phyloP scores from a whole-genome alignment of 192 early-diverging fungal genomes.

The Entophlyctis helioformis region DNA sequence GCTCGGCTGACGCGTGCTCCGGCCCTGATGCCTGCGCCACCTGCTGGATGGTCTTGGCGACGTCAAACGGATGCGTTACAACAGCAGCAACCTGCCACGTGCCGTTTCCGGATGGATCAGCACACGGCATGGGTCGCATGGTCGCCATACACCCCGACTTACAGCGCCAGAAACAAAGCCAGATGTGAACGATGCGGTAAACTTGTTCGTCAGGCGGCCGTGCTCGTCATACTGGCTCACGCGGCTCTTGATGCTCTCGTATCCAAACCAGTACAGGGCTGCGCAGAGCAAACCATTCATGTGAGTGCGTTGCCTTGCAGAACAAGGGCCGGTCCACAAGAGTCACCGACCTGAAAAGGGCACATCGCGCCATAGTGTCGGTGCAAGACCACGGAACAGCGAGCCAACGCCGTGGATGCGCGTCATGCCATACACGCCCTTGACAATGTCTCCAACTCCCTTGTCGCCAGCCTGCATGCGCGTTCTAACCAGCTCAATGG shows the following conservation, averaged over 20 bases:
- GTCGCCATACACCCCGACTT: slow-evolving; percentile 58
- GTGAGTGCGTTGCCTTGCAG: no score
- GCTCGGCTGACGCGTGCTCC: no score
- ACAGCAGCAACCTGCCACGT: slow-evolving; percentile 58
- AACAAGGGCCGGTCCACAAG: no score
- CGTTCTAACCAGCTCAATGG: slow-evolving; percentile 83
- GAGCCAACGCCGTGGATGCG: slow-evolving; percentile 40
- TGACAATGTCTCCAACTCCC: slow-evolving; percentile 42
- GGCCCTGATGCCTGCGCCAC: no score
- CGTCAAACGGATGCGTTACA: slow-evolving; percentile 90
- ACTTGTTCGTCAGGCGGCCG: no score
- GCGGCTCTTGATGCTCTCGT: slow-evolving; percentile 66
- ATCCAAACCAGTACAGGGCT: slow-evolving; percentile 86
- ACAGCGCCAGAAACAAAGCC: slow-evolving; percentile 73
- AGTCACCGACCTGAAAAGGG: slow-evolving; percentile 82
- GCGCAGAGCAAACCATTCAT: no score
- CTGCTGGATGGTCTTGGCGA: slow-evolving; percentile 86
- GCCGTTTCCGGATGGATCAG: neutral
- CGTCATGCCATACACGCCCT: slow-evolving; percentile 49
- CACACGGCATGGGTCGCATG: neutral
- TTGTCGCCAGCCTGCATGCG: slow-evolving; percentile 69
- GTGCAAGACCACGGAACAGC: slow-evolving; percentile 76
- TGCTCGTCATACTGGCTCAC: no score
- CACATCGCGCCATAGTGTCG: slow-evolving; percentile 89
- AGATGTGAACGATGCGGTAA: no score